Conservation (phyloP, 306 rosid genomes). For the Castanea mollissima region DNA sequence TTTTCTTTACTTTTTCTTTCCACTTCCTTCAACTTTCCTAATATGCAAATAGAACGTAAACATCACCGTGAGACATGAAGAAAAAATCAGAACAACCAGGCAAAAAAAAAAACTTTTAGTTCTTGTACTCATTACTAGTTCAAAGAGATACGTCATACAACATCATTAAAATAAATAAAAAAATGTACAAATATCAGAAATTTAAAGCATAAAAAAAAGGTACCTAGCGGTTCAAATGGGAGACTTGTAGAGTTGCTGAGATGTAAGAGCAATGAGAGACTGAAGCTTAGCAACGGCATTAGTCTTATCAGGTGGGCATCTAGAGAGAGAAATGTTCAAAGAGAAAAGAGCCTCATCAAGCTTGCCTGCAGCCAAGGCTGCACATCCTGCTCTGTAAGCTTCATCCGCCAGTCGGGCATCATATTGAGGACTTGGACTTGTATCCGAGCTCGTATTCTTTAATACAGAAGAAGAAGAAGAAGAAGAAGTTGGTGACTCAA, state of each 20-base stretch:
- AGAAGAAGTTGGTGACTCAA: constrained; percentile 34
- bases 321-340: constrained; percentile 59
- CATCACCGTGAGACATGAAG: background rate
- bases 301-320: constrained; percentile 69
- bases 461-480: constrained; percentile 15
- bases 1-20: background rate
- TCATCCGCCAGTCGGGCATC: constrained; percentile 73
- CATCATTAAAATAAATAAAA: background rate
- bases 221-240: constrained; percentile 20
- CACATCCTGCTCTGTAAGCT: constrained; percentile 81
- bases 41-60: background rate
- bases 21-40: background rate
- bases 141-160: background rate
- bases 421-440: constrained; percentile 21
- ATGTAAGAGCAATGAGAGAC: constrained; percentile 69
- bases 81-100: background rate
- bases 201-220: background rate
- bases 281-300: constrained; percentile 65
- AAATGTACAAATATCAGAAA: background rate
- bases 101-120: background rate
- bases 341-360: constrained; percentile 67
- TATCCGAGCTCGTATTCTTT: constrained; percentile 14
- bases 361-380: constrained; percentile 73
- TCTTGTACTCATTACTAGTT: background rate
- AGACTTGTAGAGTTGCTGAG: constrained; percentile 60